phyloP scores from a whole-genome alignment of 2,329 filamentous ascomycete genomes.

The Talaromyces sp. region DNA sequence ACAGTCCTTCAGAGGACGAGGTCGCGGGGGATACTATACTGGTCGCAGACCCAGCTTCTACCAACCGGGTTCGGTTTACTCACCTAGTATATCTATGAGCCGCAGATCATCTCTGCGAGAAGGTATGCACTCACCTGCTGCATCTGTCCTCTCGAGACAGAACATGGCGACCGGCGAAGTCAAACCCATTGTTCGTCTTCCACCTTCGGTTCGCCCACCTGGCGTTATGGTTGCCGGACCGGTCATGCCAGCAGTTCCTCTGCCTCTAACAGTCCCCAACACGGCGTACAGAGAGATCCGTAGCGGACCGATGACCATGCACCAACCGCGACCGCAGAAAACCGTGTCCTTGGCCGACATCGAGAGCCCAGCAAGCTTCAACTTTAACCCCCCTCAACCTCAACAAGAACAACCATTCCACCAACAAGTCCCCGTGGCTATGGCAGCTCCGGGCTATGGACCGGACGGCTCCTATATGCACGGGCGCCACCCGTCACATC shows the following conservation, averaged over 20 bases:
- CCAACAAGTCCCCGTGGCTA: slow-evolving; percentile 81
- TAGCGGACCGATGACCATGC: slow-evolving; percentile 67
- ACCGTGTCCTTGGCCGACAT: slow-evolving; percentile 89
- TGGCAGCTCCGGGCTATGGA: slow-evolving; percentile 56
- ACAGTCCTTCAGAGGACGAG: slow-evolving; percentile 67
- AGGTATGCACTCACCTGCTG: slow-evolving; percentile 73
- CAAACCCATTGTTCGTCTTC: slow-evolving; percentile 78
- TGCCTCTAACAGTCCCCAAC: slow-evolving; percentile 49
- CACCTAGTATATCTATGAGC: slow-evolving; percentile 83
- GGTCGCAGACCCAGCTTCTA: slow-evolving; percentile 69
- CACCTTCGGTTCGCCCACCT: slow-evolving; percentile 54
- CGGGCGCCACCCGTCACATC: slow-evolving; percentile 64
- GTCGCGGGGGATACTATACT: slow-evolving; percentile 65
- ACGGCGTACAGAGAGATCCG: slow-evolving; percentile 59
- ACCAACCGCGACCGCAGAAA: slow-evolving; percentile 93
- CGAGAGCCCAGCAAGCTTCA: slow-evolving; percentile 69
- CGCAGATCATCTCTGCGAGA: slow-evolving; percentile 79
- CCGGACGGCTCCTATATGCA: slow-evolving; percentile 58
- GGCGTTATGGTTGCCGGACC: slow-evolving; percentile 19
- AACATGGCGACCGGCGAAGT: slow-evolving; percentile 57
- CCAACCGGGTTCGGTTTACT: slow-evolving; percentile 69
- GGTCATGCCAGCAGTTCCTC: slow-evolving; percentile 30
- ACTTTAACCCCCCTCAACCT: slow-evolving; percentile 58
- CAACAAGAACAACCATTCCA: slow-evolving; percentile 84
- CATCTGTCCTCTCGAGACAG: slow-evolving; percentile 69